Evolutionary conservation across 2,329 filamentous ascomycete genomes (phyloP).

Genomic region (Iodosphaeria phyllophila): DNA sequence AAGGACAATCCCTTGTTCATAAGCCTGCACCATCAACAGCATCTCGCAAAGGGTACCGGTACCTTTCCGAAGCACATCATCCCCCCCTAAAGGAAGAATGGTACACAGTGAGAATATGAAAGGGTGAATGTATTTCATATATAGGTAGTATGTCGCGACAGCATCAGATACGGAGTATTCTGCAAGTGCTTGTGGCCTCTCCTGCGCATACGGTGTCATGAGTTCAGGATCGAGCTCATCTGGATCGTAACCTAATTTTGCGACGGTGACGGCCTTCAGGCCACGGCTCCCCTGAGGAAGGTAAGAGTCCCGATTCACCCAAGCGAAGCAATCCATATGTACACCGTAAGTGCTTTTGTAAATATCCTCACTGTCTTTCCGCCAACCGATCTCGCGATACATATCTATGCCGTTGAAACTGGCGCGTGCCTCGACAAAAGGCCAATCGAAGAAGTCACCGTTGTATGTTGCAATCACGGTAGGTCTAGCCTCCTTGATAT

Average conservation of each 20-base stretch:
- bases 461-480: slow-evolving; percentile 99
- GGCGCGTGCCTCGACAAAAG: slow-evolving; percentile 85
- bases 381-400: slow-evolving; percentile 97
- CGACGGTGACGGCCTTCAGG: slow-evolving; percentile 91
- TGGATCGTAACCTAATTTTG: slow-evolving; percentile 94
- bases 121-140: slow-evolving; percentile 99
- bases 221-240: slow-evolving; percentile 94
- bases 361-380: slow-evolving; percentile 86
- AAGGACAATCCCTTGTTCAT: slow-evolving; percentile 74
- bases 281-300: slow-evolving; percentile 93
- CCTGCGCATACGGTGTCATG: slow-evolving; percentile 83
- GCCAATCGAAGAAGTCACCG: slow-evolving; percentile 99
- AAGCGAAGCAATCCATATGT: slow-evolving; percentile 97
- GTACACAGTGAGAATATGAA: slow-evolving; percentile 98
- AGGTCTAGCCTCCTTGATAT: slow-evolving; percentile 84
- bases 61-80: slow-evolving; percentile 85
- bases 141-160: slow-evolving; percentile 94
- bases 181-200: slow-evolving; percentile 81
- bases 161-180: slow-evolving; percentile 99
- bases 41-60: slow-evolving; percentile 99
- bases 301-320: slow-evolving; percentile 98
- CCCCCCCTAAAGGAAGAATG: slow-evolving; percentile 80
- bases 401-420: slow-evolving; percentile 95
- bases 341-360: slow-evolving; percentile 93
- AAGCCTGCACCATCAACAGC: slow-evolving; percentile 97